Percentiles rank a stretch among this genome's conserved stretches.
These are phyloP conservation scores for Aaosphaeria arxii DNA, from an alignment of 2,329 filamentous ascomycete genomes.

Conservation along the genomic window DNA sequence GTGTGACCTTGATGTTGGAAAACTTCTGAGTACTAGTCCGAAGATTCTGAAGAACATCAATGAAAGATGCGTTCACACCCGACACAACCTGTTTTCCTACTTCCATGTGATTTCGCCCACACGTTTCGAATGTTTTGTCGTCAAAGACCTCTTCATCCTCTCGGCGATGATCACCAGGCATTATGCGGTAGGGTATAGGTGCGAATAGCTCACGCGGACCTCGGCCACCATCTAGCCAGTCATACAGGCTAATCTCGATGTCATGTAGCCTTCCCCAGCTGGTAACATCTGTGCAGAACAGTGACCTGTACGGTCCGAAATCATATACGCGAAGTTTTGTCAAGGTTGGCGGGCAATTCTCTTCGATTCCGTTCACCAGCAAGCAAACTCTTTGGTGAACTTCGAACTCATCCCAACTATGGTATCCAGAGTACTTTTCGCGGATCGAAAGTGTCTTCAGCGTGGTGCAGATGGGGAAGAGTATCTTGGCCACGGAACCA, in stretches of 20 bases:
- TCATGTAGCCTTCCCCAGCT: constrained; percentile 27
- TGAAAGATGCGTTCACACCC: constrained; percentile 29
- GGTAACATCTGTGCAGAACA: constrained; percentile 32
- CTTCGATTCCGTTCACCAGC: constrained; percentile 30
- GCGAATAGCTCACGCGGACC: constrained; percentile 31
- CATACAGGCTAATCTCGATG: constrained; percentile 30
- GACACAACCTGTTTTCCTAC: constrained; percentile 33
- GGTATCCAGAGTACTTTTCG: constrained; percentile 31
- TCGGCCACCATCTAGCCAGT: constrained; percentile 34
- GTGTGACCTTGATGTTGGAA: constrained; percentile 30
- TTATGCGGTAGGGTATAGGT: constrained; percentile 30
- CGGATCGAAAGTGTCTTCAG: constrained; percentile 32
- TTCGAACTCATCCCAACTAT: constrained; percentile 38
- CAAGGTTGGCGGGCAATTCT: constrained; percentile 27
- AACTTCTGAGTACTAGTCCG: constrained; percentile 27
- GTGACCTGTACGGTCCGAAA: constrained; percentile 32
- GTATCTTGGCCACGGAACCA: constrained; percentile 29
- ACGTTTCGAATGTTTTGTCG: constrained; percentile 30
- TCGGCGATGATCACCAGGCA: constrained; percentile 29
- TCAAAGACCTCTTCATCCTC: constrained; percentile 35
- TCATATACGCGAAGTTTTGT: constrained; percentile 32
- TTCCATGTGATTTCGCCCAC: constrained; percentile 31
- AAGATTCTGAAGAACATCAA: constrained; percentile 29
- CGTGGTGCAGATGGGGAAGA: constrained; percentile 28
- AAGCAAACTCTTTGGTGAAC: constrained; percentile 37